Base-by-base conservation (phyloP, 2,329 filamentous ascomycete species). In the Alternaria arborescens region DNA sequence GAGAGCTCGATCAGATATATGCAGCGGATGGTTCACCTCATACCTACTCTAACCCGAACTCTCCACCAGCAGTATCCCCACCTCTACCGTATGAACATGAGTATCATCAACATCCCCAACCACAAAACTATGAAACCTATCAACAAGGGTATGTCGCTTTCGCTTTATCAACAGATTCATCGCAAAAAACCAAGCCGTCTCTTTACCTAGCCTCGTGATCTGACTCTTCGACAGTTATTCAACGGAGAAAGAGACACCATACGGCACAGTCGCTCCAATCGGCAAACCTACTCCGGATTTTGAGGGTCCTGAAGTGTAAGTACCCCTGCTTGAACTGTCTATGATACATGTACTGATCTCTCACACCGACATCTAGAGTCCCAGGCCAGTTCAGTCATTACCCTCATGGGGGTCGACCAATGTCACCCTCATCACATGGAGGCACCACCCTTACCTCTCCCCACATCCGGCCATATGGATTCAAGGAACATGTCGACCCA, bases 401-500 rank as follows among this genome's bases (percentile, higher is more conserved):
- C 53, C 58, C 65, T 12, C 58, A 66, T 50, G 59, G 53, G 8
- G 48, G 51, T 16, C 58, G 65, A 16, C 60, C 65, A 4, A 58
- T 68, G 22, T 70, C 68, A 32, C 61, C 62, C 22, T 63, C 62
- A 5, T 70, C 70, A 7, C 55, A 68, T 34, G 68, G 65, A 32
- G 66, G 61, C 22, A 66, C 61, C 4, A 62, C 65, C 32, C 36
- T 67, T 16, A 63, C 42, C 12, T 71, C 68, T 16, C 67, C 64
- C 42, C 61, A 68, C 18, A 36, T 65, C 6, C 61, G 66, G 34
- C 64, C 65, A 8, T 72, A 68, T 38, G 65, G 64, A 2, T 71
- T 72, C 57, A 71, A 71, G 40, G 69, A 72, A 44, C 69, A 72
- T 44, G 68, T 71, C 16, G 66, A 70, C 41, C 43, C 64, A 7